phyloP scores from a whole-genome alignment of 306 rosid species.

The Bauhinia variegata region DNA sequence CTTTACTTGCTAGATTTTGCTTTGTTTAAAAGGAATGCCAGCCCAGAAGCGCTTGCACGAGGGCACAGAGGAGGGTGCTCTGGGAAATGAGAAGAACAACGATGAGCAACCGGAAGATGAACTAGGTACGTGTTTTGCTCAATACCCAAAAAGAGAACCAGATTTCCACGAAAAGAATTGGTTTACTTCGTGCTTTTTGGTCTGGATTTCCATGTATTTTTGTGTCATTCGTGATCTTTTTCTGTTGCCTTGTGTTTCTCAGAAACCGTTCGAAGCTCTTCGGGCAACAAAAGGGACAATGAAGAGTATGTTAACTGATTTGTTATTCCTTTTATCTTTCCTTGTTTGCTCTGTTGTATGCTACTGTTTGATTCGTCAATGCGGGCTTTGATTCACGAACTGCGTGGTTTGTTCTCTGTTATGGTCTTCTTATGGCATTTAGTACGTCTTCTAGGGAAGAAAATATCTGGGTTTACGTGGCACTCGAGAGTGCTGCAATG shows the following conservation, averaged over 20 bases:
- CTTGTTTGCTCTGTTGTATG: constrained; percentile 21
- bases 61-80: too few relatives aligned
- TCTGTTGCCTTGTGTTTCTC: constrained; percentile 24
- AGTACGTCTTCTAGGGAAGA: constrained; percentile 18
- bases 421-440: constrained; percentile 24
- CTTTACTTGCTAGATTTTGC: too few relatives aligned
- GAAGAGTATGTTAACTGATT: constrained; percentile 59
- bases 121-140: constrained; percentile 55
- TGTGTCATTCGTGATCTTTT: constrained; percentile 37
- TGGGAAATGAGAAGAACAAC: constrained; percentile 1
- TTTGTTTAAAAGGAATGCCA: too few relatives aligned
- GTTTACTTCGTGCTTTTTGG: constrained; percentile 22
- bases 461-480: constrained; percentile 19
- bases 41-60: too few relatives aligned
- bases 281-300: constrained; percentile 46
- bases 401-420: constrained; percentile 33
- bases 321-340: constrained; percentile 25
- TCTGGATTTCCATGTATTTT: constrained; percentile 24
- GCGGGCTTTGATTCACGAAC: constrained; percentile 45
- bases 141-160: constrained; percentile 18
- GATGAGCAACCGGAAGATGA: constrained; percentile 42
- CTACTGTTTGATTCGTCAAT: constrained; percentile 42
- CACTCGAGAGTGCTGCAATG: constrained; percentile 19
- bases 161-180: neutral
- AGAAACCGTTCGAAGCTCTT: constrained; percentile 70